Percentiles rank a stretch among this genome's conserved stretches.
These are phyloP conservation scores for Lachnellula hyalina DNA, from an alignment of 2,329 filamentous ascomycete genomes.

Conservation along the genomic window DNA sequence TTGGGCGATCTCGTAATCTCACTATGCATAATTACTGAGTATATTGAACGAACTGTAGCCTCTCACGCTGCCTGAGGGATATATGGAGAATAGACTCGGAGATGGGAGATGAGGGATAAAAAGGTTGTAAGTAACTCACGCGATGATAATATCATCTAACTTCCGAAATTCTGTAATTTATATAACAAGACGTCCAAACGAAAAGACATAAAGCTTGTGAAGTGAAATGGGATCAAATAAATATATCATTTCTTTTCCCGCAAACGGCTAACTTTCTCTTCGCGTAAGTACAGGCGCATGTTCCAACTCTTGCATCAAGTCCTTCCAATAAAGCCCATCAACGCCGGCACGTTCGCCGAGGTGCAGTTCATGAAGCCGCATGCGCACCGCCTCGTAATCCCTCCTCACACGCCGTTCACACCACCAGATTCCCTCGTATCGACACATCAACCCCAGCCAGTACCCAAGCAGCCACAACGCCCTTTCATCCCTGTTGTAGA, in stretches of 20 bases:
- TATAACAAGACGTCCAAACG: conserved; percentile 9
- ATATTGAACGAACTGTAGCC: conserved; percentile 12
- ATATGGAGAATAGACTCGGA: conserved; percentile 12
- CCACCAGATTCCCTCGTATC: conserved; percentile 13
- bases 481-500: conserved; percentile 13
- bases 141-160: conserved; percentile 12
- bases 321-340: conserved; percentile 14
- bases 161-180: conserved; percentile 10
- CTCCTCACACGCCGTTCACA: conserved; percentile 12
- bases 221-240: conserved; percentile 11
- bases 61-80: conserved; percentile 11
- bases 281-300: conserved; percentile 11
- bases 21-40: conserved; percentile 14
- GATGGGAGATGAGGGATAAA: conserved; percentile 11
- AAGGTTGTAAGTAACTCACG: conserved; percentile 10
- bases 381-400: conserved; percentile 13
- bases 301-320: conserved; percentile 14
- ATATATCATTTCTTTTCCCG: conserved; percentile 11
- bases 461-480: conserved; percentile 14
- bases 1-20: conserved; percentile 11
- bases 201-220: conserved; percentile 11
- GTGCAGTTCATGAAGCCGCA: conserved; percentile 11
- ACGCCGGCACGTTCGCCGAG: conserved; percentile 12
- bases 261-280: conserved; percentile 11
- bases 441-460: conserved; percentile 14